Percentiles rank a stretch among this genome's conserved stretches.
phyloP scores from a whole-genome alignment of 768 basidiomycete species.

The Boletus coccyginus region DNA sequence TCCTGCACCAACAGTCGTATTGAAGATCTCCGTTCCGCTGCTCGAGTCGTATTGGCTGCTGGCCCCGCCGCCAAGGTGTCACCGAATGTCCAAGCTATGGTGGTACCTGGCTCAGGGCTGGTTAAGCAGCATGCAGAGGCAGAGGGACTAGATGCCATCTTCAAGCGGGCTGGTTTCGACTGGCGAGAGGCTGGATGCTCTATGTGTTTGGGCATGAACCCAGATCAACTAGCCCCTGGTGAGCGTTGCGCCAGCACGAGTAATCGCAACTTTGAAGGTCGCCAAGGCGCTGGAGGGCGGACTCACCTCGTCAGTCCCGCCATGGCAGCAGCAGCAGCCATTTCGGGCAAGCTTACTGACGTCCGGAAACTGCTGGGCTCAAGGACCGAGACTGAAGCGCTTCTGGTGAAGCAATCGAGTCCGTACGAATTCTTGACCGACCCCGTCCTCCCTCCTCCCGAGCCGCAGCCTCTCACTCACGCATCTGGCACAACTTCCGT shows the following conservation, averaged over 20 bases:
- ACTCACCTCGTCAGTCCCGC: constrained; percentile 89
- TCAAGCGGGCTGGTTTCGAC: constrained; percentile 90
- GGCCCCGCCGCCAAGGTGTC: constrained; percentile 74
- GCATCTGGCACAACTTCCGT: constrained; percentile 30
- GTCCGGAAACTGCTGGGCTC: constrained; percentile 71
- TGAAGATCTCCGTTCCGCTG: constrained; percentile 85
- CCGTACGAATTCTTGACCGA: constrained; percentile 78
- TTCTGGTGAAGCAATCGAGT: constrained; percentile 67
- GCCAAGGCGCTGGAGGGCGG: constrained; percentile 82
- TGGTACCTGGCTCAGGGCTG: constrained; percentile 88
- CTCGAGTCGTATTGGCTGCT: constrained; percentile 70
- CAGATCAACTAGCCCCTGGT: constrained; percentile 81
- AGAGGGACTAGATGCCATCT: constrained; percentile 81
- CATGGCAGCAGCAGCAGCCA: constrained; percentile 89
- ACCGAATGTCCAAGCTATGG: constrained; percentile 76
- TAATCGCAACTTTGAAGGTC: constrained; percentile 92
- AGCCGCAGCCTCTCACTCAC: constrained; percentile 39
- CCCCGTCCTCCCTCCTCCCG: constrained; percentile 54
- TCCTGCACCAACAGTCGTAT: constrained; percentile 95
- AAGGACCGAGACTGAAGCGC: constrained; percentile 41
- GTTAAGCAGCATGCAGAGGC: constrained; percentile 90
- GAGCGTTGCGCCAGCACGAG: constrained; percentile 89
- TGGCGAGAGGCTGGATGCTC: constrained; percentile 96
- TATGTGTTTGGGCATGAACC: constrained; percentile 97
- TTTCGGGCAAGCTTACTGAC: constrained; percentile 82